These are phyloP conservation scores for Solanum piurae DNA, from an alignment of 257 asterid genomes.

Conservation along the genomic window DNA sequence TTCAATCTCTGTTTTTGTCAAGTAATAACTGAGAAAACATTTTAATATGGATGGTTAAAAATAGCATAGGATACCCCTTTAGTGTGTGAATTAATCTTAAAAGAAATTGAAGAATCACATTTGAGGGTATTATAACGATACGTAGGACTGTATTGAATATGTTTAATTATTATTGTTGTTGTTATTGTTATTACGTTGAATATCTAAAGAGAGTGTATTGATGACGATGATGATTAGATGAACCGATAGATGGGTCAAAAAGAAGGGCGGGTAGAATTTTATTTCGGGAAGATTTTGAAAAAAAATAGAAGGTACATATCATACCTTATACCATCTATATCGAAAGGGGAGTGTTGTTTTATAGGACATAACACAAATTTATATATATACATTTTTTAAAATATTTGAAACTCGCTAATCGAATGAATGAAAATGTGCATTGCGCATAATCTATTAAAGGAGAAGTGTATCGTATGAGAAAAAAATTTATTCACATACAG, in stretches of 20 bases:
- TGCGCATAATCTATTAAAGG: not conserved
- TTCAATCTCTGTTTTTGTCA: not conserved
- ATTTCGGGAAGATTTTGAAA: not conserved
- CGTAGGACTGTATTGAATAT: not conserved
- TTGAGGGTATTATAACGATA: not conserved
- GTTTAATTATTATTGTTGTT: not conserved
- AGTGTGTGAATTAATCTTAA: not conserved
- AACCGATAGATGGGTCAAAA: not conserved
- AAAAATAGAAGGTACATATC: not conserved
- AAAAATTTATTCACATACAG: fast-evolving
- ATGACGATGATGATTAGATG: not conserved
- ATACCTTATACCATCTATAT: not conserved
- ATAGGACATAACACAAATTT: not conserved
- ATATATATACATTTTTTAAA: too few relatives aligned
- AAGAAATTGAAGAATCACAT: not conserved
- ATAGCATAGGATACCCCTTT: not conserved
- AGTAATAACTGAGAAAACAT: not conserved
- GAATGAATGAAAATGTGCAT: not conserved
- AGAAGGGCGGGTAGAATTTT: not conserved
- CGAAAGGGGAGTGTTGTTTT: not conserved
- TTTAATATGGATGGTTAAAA: not conserved
- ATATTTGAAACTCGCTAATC: not conserved
- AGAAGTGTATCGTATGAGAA: not conserved
- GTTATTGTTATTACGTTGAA: not conserved
- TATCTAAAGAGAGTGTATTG: not conserved